Conservation (phyloP, 1,284 basidiomycete species). For the Farysia itapuensis region DNA sequence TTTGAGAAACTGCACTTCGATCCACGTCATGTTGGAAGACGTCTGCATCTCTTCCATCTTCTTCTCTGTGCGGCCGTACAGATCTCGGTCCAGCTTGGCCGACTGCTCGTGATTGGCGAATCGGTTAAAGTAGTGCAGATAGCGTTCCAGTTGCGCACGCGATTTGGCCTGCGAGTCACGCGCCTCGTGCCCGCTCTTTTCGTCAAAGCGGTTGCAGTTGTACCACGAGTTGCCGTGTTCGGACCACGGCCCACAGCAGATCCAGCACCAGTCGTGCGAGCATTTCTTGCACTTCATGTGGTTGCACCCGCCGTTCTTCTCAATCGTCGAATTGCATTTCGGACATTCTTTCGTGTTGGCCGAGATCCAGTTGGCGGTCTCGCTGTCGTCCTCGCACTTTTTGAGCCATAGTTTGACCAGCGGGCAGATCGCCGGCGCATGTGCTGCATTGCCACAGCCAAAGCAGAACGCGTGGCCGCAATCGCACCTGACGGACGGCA, state of each 20-base stretch:
- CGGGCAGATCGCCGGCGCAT: constrained; percentile 84
- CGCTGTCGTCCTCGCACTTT: constrained; percentile 95
- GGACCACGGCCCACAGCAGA: constrained; percentile 82
- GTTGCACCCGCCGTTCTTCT: constrained; percentile 98
- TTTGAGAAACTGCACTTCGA: constrained; percentile 97
- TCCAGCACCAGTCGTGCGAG: constrained; percentile 68
- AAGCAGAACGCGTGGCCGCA: constrained; percentile 70
- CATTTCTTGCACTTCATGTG: constrained; percentile 58
- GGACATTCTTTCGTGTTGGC: constrained; percentile 98
- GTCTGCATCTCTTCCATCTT: constrained; percentile 99
- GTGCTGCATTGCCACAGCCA: constrained; percentile 65
- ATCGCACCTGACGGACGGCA: constrained; percentile 84
- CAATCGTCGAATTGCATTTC: constrained; percentile 87
- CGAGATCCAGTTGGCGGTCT: constrained; percentile 99
- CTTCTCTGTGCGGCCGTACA: constrained; percentile 93
- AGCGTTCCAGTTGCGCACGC: constrained; percentile 86
- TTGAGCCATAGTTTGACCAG: constrained; percentile 92
- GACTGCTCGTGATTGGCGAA: constrained; percentile 99
- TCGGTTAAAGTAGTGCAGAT: constrained; percentile 66
- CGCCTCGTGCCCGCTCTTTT: constrained; percentile 83
- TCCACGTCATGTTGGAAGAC: constrained; percentile 88
- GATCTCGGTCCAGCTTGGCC: constrained; percentile 86
- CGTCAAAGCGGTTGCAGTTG: constrained; percentile 95
- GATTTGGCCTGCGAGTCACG: constrained; percentile 70
- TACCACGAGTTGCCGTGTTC: constrained; percentile 98